These are phyloP conservation scores for Russula dissimulans DNA, from an alignment of 768 basidiomycete genomes.

Conservation along the genomic window DNA sequence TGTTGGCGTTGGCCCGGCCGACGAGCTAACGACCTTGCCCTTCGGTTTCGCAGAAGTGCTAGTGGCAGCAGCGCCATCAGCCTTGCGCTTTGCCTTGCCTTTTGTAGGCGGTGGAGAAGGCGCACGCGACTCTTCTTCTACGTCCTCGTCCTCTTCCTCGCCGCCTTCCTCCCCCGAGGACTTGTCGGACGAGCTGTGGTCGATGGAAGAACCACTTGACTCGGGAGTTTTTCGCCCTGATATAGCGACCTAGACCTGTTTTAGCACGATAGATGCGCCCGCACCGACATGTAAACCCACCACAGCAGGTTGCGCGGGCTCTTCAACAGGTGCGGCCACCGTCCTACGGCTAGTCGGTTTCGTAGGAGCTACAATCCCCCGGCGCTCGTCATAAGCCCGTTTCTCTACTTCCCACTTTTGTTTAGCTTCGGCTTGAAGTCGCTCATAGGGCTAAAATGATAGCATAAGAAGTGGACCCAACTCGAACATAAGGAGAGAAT, in stretches of 20 bases:
- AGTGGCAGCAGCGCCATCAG: constrained; percentile 1
- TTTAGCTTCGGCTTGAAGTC: constrained; percentile 49
- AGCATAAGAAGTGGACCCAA: constrained; percentile 13
- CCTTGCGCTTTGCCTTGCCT: constrained; percentile 20
- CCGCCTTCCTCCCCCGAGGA: constrained; percentile 11
- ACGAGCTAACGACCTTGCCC: background rate
- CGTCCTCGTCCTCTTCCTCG: constrained; percentile 30
- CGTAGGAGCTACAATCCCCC: constrained; percentile 19
- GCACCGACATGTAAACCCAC: background rate
- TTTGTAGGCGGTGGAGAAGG: constrained; percentile 22
- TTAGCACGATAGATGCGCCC: background rate
- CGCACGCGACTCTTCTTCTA: constrained; percentile 28
- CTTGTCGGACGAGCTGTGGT: constrained; percentile 4
- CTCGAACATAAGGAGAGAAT: background rate
- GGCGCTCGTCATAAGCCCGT: constrained; percentile 52
- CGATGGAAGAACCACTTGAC: constrained; percentile 10
- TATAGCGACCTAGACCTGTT: background rate
- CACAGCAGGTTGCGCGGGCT: background rate
- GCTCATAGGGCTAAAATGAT: constrained; percentile 40
- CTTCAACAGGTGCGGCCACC: background rate
- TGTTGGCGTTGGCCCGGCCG: background rate
- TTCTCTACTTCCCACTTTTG: constrained; percentile 54
- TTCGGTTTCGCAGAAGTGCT: constrained; percentile 2
- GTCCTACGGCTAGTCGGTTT: background rate
- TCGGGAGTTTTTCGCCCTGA: constrained; percentile 1